Percentiles rank a stretch among this genome's conserved stretches.
Evolutionary conservation across 1,284 basidiomycete genomes (phyloP).

Genomic region (Ustilago loliicola): DNA sequence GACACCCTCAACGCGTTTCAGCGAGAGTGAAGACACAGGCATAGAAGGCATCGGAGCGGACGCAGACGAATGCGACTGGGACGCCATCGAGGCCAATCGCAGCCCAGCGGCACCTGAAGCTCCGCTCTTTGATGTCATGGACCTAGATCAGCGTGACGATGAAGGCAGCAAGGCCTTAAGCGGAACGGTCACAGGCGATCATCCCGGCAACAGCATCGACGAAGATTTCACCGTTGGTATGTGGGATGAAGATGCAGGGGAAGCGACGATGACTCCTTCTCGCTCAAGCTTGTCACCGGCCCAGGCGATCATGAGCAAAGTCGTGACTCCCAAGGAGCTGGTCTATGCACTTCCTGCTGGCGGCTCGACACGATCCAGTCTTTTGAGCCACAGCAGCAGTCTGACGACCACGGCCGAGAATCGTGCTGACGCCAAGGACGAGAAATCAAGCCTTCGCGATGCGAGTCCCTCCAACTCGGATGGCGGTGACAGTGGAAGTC

Average conservation of each 20-base stretch:
- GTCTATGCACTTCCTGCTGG: conserved; percentile 38
- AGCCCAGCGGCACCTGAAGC: conserved; percentile 22
- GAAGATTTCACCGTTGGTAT: conserved; percentile 50
- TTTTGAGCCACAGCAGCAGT: conserved; percentile 40
- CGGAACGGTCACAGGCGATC: not conserved
- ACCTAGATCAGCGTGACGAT: not conserved
- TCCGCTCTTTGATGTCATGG: conserved; percentile 13
- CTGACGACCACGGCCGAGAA: conserved; percentile 14
- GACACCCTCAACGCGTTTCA: conserved; percentile 43
- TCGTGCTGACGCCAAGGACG: conserved; percentile 10
- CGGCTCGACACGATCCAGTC: conserved; percentile 38
- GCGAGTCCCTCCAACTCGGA: conserved; percentile 35
- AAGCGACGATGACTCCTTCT: conserved; percentile 19
- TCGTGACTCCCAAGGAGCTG: conserved; percentile 16
- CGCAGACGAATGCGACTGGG: conserved; percentile 42
- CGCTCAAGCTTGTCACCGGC: conserved; percentile 12
- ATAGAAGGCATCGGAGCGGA: conserved; percentile 8
- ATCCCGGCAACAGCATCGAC: conserved; percentile 25
- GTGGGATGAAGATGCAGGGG: conserved; percentile 36
- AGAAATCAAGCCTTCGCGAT: conserved; percentile 2
- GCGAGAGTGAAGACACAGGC: conserved; percentile 30
- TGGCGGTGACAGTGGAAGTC: conserved; percentile 26
- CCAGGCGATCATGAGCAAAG: conserved; percentile 5
- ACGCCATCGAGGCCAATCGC: conserved; percentile 34
- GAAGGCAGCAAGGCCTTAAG: not conserved